These are phyloP conservation scores for Ciborinia camelliae DNA, from an alignment of 2,329 filamentous ascomycete genomes.

Conservation along the genomic window DNA sequence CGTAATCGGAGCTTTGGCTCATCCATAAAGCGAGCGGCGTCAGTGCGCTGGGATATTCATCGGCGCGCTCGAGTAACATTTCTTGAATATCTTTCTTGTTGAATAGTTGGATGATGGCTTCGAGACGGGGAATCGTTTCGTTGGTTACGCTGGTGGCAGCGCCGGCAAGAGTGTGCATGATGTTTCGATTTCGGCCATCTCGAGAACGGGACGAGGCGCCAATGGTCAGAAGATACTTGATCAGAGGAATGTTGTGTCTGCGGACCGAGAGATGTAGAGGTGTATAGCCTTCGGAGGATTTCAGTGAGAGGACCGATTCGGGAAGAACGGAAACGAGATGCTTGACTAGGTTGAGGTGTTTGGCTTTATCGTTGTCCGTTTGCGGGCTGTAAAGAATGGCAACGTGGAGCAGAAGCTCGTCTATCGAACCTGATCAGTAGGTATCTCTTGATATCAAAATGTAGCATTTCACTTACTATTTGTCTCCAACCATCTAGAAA, in stretches of 20 bases:
- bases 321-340: conserved; percentile 64
- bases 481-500: conserved; percentile 59
- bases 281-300: conserved; percentile 56
- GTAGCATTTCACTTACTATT: conserved; percentile 48
- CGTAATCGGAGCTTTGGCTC: neutral
- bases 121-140: conserved; percentile 37
- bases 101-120: conserved; percentile 54
- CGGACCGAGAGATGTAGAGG: conserved; percentile 66
- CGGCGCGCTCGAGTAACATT: conserved; percentile 58
- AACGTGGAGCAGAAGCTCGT: conserved; percentile 63
- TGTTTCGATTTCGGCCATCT: conserved; percentile 60
- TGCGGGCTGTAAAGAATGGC: conserved; percentile 49
- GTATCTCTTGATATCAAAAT: neutral
- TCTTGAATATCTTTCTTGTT: conserved; percentile 53
- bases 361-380: conserved; percentile 27
- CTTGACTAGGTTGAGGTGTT: conserved; percentile 55
- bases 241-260: conserved; percentile 50
- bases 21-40: conserved; percentile 65
- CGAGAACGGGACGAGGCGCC: conserved; percentile 68
- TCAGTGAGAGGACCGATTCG: conserved; percentile 55
- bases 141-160: conserved; percentile 3
- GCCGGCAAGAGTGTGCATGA: conserved; percentile 58
- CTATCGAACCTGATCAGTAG: conserved; percentile 40
- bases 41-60: conserved; percentile 48
- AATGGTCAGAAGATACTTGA: conserved; percentile 59